These are phyloP conservation scores for Fusarium camptoceras DNA, from an alignment of 2,329 filamentous ascomycete species.

Conservation along the genomic window DNA sequence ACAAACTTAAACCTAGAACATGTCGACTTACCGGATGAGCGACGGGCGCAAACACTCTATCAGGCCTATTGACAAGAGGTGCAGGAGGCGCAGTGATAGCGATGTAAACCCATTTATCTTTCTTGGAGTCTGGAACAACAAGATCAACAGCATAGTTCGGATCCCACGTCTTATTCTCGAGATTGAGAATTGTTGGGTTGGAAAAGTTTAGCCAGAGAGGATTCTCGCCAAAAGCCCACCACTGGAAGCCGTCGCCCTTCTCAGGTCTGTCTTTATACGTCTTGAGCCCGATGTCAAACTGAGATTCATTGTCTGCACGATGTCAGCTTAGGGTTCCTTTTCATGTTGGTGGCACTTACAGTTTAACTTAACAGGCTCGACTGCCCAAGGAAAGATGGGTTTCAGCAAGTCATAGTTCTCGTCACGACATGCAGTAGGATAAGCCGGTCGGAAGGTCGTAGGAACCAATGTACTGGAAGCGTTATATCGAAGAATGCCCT, in stretches of 20 bases:
- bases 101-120: constrained; percentile 26
- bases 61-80: background rate
- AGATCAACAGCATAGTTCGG: constrained; percentile 28
- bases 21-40: constrained; percentile 36
- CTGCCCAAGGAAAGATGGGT: constrained; percentile 38
- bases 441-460: constrained; percentile 3
- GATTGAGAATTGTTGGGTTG: constrained; percentile 17
- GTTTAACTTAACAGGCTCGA: background rate
- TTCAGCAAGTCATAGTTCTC: constrained; percentile 33
- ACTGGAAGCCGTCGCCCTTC: background rate
- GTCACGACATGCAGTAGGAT: constrained; percentile 28
- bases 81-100: constrained; percentile 17
- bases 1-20: too few relatives aligned
- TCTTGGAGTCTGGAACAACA: background rate
- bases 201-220: constrained; percentile 34
- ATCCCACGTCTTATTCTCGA: constrained; percentile 12
- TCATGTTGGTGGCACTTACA: background rate
- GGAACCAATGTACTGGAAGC: constrained; percentile 9
- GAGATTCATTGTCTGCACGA: background rate
- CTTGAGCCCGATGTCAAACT: background rate
- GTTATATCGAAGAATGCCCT: constrained; percentile 35
- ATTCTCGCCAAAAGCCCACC: constrained; percentile 17
- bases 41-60: constrained; percentile 2
- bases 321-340: rapidly evolving
- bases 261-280: background rate